phyloP scores from a whole-genome alignment of 1,284 basidiomycete species.

The Pseudozyma tsukubaensis region DNA sequence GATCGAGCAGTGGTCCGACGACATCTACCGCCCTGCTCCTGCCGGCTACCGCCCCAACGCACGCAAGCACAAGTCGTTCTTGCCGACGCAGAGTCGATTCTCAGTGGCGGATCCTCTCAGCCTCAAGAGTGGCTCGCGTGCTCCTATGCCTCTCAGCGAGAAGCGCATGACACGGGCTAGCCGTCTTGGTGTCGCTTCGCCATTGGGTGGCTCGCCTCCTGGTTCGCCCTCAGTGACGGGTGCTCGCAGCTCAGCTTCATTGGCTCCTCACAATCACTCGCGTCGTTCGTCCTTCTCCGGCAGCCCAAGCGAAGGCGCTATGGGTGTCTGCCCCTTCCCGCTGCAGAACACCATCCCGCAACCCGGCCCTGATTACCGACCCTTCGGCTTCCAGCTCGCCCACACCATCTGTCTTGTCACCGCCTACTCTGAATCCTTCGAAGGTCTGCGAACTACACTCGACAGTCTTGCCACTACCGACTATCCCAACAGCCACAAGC shows the following conservation, averaged over 20 bases:
- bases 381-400: slow-evolving; percentile 93
- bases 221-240: slow-evolving; percentile 80
- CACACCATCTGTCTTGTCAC: slow-evolving; percentile 97
- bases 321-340: slow-evolving; percentile 79
- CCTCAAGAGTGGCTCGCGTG: slow-evolving; percentile 45
- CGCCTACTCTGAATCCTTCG: slow-evolving; percentile 96
- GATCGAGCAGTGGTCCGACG: slow-evolving; percentile 95
- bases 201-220: slow-evolving; percentile 74
- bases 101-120: slow-evolving; percentile 59
- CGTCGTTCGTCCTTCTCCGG: slow-evolving; percentile 61
- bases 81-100: slow-evolving; percentile 75
- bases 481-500: slow-evolving; percentile 97
- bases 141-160: slow-evolving; percentile 40
- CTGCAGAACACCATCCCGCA: slow-evolving; percentile 90
- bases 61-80: slow-evolving; percentile 78
- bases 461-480: slow-evolving; percentile 98
- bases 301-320: slow-evolving; percentile 48
- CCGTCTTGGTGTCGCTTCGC: slow-evolving; percentile 54
- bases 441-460: slow-evolving; percentile 94
- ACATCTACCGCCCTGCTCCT: slow-evolving; percentile 95
- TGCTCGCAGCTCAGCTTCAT: slow-evolving; percentile 84
- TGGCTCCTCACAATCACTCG: slow-evolving; percentile 69
- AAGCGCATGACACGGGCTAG: slow-evolving; percentile 48
- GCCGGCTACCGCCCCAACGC: slow-evolving; percentile 87
- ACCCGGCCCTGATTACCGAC: slow-evolving; percentile 88